phyloP scores from a whole-genome alignment of 108 stramenopile species.

The Licmophora abbreviata region DNA sequence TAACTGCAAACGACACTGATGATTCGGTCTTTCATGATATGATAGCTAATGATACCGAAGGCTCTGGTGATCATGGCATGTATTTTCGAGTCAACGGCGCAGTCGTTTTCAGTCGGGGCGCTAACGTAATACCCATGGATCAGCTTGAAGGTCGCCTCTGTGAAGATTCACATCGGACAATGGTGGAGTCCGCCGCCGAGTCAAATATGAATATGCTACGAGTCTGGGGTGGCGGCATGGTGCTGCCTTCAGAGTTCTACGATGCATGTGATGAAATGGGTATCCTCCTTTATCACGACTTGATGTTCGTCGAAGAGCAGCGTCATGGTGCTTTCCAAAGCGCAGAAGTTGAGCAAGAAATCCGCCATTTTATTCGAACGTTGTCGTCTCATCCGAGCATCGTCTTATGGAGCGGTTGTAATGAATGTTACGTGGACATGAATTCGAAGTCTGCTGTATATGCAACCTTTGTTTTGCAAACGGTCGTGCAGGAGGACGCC shows the following conservation, averaged over 20 bases:
- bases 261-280: conserved; percentile 58
- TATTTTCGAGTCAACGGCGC: conserved; percentile 58
- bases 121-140: conserved; percentile 63
- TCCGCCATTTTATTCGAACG: conserved; percentile 28
- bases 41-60: conserved; percentile 15
- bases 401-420: conserved; percentile 55
- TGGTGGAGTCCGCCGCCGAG: conserved; percentile 32
- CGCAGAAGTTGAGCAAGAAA: conserved; percentile 21
- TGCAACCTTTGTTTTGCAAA: conserved; percentile 36
- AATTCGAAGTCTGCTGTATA: conserved; percentile 28
- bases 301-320: conserved; percentile 45
- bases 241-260: conserved; percentile 51
- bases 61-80: conserved; percentile 36
- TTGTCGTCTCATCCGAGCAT: conserved; percentile 40
- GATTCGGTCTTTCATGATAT: conserved; percentile 1
- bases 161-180: conserved; percentile 15
- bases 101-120: conserved; percentile 28
- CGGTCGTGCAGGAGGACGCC: conserved; percentile 37
- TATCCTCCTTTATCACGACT: conserved; percentile 59
- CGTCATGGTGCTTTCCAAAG: conserved; percentile 23
- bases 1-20: conserved; percentile 34
- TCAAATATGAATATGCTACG: conserved; percentile 62
- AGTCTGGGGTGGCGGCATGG: conserved; percentile 73
- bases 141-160: conserved; percentile 36
- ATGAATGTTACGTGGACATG: conserved; percentile 38